Evolutionary conservation across 441 rosid genomes (phyloP), one percentile per base, ranked within the genome.

Genomic region (Biscutella auriculata): DNA sequence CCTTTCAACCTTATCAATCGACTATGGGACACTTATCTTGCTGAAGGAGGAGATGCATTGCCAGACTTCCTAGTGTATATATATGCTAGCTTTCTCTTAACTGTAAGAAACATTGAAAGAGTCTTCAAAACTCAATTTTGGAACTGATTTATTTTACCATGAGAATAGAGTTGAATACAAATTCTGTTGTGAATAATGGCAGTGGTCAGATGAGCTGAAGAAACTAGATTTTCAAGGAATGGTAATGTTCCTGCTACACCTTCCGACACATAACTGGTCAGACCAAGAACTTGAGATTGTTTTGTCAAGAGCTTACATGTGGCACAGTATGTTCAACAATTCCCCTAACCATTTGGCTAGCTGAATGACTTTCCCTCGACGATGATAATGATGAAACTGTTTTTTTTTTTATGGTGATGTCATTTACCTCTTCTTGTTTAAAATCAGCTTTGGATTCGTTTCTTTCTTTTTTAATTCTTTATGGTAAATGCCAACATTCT

Each of bases 161-260:
- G 43, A 45, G 30, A 14, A 36, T 3, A 5, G 1, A 44, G 23
- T 19, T 28, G 2, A 28, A 35, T 36, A 9, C 37, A 57, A 43
- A 30, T 26, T 40, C 14, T 0, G 11, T 21, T 3, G 16, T 47
- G 11, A 41, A 68, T 36, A 48, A 60, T 69, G 37, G 4, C 80
- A 93, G 97, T 89, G 99, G 97, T 84, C 99, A 21, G 88, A 87
- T 16, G 76, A 76, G 68, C 85, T 93, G 53, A 88, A 77, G 79
- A 85, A 85, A 77, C 87, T 93, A 16, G 99, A 93, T 66, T 93
- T 93, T 69, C 99, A 93, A 68, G 99, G 89, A 58, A 74, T 93
- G 97, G 96, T 89, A 57, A 93, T 93, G 97, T 87, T 89, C 78
- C 85, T 89, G 52, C 99, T 87, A 69, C 97, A 93, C 73, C 86